These are phyloP conservation scores for Cubamyces lactineus DNA, from an alignment of 768 basidiomycete genomes.

Conservation along the genomic window DNA sequence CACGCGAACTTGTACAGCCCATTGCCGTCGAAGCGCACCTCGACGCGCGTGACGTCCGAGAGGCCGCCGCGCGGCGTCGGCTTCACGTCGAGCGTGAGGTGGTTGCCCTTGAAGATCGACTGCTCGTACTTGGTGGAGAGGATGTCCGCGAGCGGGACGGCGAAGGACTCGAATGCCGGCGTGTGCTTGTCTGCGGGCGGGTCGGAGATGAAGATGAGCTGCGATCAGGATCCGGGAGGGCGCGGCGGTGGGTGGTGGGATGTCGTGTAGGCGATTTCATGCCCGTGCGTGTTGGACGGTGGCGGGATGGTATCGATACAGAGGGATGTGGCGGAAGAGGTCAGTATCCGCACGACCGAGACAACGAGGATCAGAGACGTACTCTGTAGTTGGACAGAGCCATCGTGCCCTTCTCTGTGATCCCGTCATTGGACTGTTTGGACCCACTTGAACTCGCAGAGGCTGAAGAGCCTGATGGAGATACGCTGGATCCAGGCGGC, in stretches of 20 bases:
- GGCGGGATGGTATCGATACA: constrained; percentile 1
- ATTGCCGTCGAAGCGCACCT: constrained; percentile 68
- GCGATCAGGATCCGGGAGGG: constrained; percentile 2
- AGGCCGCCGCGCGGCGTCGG: constrained; percentile 72
- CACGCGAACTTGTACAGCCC: constrained; percentile 77
- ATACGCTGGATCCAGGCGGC: constrained; percentile 51
- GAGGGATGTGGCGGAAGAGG: not conserved
- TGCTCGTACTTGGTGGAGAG: constrained; percentile 75
- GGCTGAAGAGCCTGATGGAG: constrained; percentile 44
- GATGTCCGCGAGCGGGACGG: constrained; percentile 64
- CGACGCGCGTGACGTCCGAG: constrained; percentile 61
- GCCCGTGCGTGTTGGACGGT: not conserved
- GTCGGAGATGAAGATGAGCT: constrained; percentile 64
- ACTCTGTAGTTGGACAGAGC: constrained; percentile 79
- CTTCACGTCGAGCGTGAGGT: constrained; percentile 63
- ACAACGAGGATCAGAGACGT: constrained; percentile 29
- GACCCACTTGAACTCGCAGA: constrained; percentile 58
- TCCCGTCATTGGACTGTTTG: constrained; percentile 54
- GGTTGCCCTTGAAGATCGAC: constrained; percentile 73
- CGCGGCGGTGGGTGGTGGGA: not conserved
- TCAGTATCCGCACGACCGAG: not conserved
- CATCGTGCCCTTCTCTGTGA: constrained; percentile 48
- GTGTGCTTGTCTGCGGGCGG: constrained; percentile 4
- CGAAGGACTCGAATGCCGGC: constrained; percentile 45
- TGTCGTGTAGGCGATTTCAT: not conserved